These are phyloP conservation scores for Ceratorhiza oryzae-sativae DNA, from an alignment of 1,284 basidiomycete genomes.

Conservation along the genomic window DNA sequence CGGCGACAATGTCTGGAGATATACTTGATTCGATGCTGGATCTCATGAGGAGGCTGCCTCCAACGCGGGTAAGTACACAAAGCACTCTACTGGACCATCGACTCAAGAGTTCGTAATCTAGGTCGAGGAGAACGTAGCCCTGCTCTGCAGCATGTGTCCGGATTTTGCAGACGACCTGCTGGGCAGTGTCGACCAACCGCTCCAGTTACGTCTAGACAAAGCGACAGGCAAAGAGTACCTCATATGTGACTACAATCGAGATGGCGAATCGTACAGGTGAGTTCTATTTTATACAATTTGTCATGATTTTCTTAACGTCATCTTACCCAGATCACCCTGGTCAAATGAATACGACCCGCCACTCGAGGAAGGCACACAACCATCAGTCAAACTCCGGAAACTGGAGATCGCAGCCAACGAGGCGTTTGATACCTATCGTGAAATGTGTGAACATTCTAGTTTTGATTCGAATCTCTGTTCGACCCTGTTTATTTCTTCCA, in stretches of 20 bases:
- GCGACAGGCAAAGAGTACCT: constrained; percentile 88
- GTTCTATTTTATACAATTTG: constrained; percentile 43
- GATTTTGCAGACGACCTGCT: constrained; percentile 95
- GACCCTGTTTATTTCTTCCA: constrained; percentile 25
- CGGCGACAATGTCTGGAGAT: constrained; percentile 52
- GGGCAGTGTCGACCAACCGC: constrained; percentile 94
- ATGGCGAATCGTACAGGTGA: constrained; percentile 93
- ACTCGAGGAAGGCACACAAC: constrained; percentile 85
- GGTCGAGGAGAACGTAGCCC: constrained; percentile 86
- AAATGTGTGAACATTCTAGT: constrained; percentile 66
- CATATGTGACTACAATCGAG: constrained; percentile 96
- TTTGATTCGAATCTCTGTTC: not conserved
- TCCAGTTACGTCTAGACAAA: constrained; percentile 81
- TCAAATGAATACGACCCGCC: constrained; percentile 94
- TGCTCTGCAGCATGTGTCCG: constrained; percentile 85
- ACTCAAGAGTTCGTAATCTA: constrained; percentile 48
- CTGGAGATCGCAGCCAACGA: constrained; percentile 94
- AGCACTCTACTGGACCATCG: not conserved
- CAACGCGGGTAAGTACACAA: constrained; percentile 56
- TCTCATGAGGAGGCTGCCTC: constrained; percentile 93
- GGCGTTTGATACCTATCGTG: constrained; percentile 96
- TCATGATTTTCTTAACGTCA: not conserved
- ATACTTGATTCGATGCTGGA: constrained; percentile 91
- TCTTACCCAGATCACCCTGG: constrained; percentile 83
- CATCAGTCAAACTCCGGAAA: constrained; percentile 83